phyloP scores from a whole-genome alignment of 2,329 filamentous ascomycete species.

The Fusarium ramigenum region DNA sequence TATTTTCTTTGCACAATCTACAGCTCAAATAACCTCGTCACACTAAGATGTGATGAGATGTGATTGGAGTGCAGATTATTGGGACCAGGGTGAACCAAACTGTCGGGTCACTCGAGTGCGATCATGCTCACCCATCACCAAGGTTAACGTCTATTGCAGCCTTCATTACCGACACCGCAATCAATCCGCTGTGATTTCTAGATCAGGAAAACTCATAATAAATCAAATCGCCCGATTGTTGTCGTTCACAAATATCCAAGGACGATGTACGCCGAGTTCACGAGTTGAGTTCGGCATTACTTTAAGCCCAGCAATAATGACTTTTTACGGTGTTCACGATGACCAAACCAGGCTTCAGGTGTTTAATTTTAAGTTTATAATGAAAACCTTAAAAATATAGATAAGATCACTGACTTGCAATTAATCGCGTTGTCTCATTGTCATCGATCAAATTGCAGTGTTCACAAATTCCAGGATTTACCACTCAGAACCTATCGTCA shows the following conservation, averaged over 20 bases:
- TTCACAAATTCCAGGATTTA: too few species aligned
- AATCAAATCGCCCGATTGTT: accelerated
- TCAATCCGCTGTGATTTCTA: accelerated
- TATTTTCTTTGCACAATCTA: not conserved
- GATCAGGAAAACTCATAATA: not conserved
- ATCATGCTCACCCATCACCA: not conserved
- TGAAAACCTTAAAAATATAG: accelerated
- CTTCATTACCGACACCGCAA: not conserved
- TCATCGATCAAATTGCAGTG: not conserved
- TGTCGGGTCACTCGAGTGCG: not conserved
- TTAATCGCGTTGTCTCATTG: too few species aligned
- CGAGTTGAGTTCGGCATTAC: not conserved
- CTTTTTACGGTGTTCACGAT: not conserved
- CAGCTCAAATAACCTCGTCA: not conserved
- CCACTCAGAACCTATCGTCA: accelerated
- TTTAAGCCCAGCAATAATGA: not conserved
- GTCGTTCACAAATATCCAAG: too few species aligned
- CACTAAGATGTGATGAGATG: not conserved
- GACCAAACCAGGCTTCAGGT: not conserved
- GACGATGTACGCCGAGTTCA: not conserved
- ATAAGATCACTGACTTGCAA: not conserved
- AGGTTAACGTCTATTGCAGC: not conserved
- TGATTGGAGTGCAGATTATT: not conserved
- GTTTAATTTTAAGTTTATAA: not conserved
- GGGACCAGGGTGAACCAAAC: not conserved